These are phyloP conservation scores for Noccaea bulbosa DNA, from an alignment of 345 rosid species.

Conservation along the genomic window DNA sequence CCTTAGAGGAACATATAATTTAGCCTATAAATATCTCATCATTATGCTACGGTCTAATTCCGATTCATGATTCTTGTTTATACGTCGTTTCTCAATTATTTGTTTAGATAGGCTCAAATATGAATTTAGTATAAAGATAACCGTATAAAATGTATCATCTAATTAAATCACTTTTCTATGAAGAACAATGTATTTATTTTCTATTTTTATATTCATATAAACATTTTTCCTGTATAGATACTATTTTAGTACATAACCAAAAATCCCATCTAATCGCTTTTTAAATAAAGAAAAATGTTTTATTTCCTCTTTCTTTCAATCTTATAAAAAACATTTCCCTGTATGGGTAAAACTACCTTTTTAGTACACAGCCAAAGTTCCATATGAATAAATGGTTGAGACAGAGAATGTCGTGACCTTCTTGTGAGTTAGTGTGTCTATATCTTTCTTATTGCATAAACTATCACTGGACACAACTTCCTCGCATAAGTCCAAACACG, in stretches of 20 bases:
- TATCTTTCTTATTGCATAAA: constrained; percentile 34
- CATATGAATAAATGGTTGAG: constrained; percentile 35
- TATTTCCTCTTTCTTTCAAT: neutral
- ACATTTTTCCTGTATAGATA: too few relatives aligned
- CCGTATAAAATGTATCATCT: neutral
- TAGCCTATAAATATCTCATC: constrained; percentile 30
- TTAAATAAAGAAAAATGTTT: neutral
- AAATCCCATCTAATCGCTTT: neutral
- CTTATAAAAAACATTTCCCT: neutral
- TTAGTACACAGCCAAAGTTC: constrained; percentile 25
- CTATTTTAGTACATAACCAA: too few relatives aligned
- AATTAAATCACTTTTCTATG: neutral
- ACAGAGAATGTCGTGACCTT: constrained; percentile 44
- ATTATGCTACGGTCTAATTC: constrained; percentile 23
- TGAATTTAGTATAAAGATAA: neutral
- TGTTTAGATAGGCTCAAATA: constrained; percentile 16
- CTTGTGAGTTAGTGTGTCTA: constrained; percentile 35
- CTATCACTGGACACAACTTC: constrained; percentile 22
- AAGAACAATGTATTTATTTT: neutral
- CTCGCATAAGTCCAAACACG: constrained; percentile 31
- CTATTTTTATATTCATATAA: neutral
- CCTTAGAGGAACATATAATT: neutral
- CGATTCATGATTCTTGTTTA: neutral
- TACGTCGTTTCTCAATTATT: constrained; percentile 18
- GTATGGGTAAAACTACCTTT: constrained; percentile 20